Evolutionary conservation across 192 early-diverging fungal genomes (phyloP), one percentile per base, ranked within the genome.

Genomic region (Piromyces finnis): DNA sequence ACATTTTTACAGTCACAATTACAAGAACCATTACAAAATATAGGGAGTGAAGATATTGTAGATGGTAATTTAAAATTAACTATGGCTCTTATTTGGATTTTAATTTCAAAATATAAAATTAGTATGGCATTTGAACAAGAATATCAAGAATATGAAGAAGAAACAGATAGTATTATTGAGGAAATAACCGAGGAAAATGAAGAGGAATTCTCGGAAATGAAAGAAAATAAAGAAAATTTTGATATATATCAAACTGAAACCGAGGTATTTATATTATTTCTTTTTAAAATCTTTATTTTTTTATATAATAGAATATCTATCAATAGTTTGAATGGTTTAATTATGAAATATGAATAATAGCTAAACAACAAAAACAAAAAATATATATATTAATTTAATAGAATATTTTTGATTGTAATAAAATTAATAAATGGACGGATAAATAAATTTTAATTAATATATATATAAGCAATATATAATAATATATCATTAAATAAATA

Each of bases 1-100:
- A 84, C 80, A 59, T 84, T 82, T 29, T 78, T 84, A 30, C 82
- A 84, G 30, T 79, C 51, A 11, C 51, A 68, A 68, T 18, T 68
- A 22, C 51, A 68, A n/a, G 78, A 39, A 27, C 37, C 37, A 4
- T 18, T 39, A 9, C 30, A 36, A n/a, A 39, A 79, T 18, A 83
- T 84, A 36, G 84, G 84, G 12, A 81, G 82, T 29, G 84, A 84
- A 78, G 84, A 84, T 79, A 84, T 84, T 30, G 84, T 84, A 26
- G 84, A 84, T 79, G 84, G 83, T 26, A 84, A 84, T 77, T 32
- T 84, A 35, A 84, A 82, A 35, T 68, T 84, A 28, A 84, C 83
- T 5, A 79, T 84, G 83, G 84, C 77, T 7, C 30, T 84, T 29
- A 77, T 84, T 14, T 84, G 84, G 84, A 79, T 84, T n/a, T 79